Evolutionary conservation across 805 yeast species (phyloP).

Genomic region (Maudiozyma saulgeensis): DNA sequence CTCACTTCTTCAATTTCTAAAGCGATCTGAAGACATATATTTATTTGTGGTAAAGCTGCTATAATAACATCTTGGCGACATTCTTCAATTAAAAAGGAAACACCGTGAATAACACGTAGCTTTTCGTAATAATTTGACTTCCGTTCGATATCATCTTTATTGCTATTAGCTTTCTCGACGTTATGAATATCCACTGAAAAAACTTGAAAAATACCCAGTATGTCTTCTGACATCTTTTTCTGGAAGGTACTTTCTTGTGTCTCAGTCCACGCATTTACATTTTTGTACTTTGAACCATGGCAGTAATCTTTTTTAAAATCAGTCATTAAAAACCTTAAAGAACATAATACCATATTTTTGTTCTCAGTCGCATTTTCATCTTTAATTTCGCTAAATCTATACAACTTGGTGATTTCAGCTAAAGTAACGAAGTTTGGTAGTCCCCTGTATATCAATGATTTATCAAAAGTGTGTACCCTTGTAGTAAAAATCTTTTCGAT

Average conservation of each 20-base stretch:
- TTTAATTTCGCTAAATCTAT: constrained; percentile 12
- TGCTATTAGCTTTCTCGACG: constrained; percentile 31
- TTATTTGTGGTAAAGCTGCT: constrained; percentile 73
- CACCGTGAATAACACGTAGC: constrained; percentile 60
- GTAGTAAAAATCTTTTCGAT: constrained; percentile 24
- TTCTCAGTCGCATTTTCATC: constrained; percentile 11
- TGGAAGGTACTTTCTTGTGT: constrained; percentile 29
- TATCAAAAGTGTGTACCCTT: constrained; percentile 25
- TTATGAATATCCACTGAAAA: constrained; percentile 37
- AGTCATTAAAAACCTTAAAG: constrained; percentile 22
- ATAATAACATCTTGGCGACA: constrained; percentile 45
- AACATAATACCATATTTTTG: constrained; percentile 18
- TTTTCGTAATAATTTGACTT: constrained; percentile 65
- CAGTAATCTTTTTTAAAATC: constrained; percentile 22
- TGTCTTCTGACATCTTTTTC: constrained; percentile 43
- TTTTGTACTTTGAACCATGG: constrained; percentile 21
- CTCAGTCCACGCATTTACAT: constrained; percentile 18
- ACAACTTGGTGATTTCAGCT: constrained; percentile 26
- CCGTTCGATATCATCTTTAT: constrained; percentile 65
- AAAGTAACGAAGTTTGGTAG: constrained; percentile 27
- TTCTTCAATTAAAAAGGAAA: constrained; percentile 50
- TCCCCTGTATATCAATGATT: constrained; percentile 17
- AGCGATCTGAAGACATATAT: constrained; percentile 76
- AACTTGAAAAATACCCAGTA: constrained; percentile 66
- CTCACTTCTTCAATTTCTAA: constrained; percentile 55